Conservation (phyloP, 31 red algal species). For the Bonnemaisonia californica region DNA sequence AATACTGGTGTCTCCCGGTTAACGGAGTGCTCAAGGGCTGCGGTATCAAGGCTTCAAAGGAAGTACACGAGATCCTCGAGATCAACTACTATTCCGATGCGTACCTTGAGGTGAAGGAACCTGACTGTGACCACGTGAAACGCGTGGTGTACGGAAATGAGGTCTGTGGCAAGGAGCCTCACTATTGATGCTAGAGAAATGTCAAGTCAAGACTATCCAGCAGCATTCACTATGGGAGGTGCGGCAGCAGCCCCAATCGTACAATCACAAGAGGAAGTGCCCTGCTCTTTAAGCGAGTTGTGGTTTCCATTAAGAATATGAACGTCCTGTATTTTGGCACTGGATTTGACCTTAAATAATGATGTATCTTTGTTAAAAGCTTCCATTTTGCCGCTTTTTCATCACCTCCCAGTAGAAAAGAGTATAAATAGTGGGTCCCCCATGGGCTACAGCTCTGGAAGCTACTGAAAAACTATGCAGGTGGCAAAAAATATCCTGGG, state of each 20-base stretch:
- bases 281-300: neutral
- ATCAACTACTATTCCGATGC: neutral
- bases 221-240: neutral
- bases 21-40: neutral
- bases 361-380: too few relatives aligned
- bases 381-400: too few relatives aligned
- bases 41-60: neutral
- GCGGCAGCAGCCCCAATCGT: neutral
- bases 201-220: neutral
- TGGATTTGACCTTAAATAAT: too few relatives aligned
- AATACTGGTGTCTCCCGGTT: neutral
- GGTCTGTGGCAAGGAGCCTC: neutral
- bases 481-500: neutral
- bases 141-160: neutral
- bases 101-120: neutral
- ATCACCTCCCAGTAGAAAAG: too few relatives aligned
- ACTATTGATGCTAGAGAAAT: neutral
- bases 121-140: neutral
- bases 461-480: neutral
- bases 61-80: neutral
- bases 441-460: too few relatives aligned
- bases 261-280: too few relatives aligned
- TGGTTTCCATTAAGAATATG: neutral
- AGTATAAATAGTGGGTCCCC: too few relatives aligned
- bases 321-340: neutral